Percentiles rank a stretch among this genome's conserved stretches.
phyloP scores from a whole-genome alignment of 495 filamentous ascomycete species.

The Hyaloscypha variabilis region DNA sequence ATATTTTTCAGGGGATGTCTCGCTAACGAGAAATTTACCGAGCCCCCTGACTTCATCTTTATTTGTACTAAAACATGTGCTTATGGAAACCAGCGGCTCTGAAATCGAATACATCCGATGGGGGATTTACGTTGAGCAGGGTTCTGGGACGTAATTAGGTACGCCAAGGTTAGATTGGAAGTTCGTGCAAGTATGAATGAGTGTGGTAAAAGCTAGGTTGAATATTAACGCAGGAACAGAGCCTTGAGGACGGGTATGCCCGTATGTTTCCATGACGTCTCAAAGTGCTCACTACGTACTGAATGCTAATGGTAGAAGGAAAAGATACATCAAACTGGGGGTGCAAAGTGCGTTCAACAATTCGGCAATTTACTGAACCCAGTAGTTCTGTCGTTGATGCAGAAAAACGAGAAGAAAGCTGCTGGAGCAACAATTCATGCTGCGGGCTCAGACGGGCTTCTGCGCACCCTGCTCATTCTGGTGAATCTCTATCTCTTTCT shows the following conservation, averaged over 20 bases:
- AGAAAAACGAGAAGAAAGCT: neutral
- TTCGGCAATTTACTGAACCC: neutral
- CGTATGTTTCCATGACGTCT: neutral
- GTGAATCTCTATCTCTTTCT: slow-evolving; percentile 1
- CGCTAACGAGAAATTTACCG: no score
- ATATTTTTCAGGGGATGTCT: no score
- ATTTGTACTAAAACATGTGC: no score
- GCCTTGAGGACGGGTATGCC: neutral
- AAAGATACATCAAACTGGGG: neutral
- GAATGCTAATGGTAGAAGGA: neutral
- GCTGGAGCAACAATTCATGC: neutral
- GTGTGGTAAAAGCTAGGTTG: neutral
- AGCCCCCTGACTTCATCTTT: no score
- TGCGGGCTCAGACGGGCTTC: neutral
- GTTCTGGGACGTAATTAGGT: neutral
- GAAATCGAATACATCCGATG: neutral
- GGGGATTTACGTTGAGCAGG: neutral
- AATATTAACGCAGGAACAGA: slow-evolving; percentile 2
- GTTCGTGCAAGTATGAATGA: neutral
- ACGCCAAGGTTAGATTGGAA: neutral
- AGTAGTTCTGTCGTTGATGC: neutral
- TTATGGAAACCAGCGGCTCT: neutral
- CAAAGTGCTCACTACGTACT: neutral
- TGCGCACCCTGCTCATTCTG: neutral
- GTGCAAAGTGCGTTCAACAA: neutral